These are phyloP conservation scores for Eucalyptus curtisii DNA, from an alignment of 345 rosid species.

Conservation along the genomic window DNA sequence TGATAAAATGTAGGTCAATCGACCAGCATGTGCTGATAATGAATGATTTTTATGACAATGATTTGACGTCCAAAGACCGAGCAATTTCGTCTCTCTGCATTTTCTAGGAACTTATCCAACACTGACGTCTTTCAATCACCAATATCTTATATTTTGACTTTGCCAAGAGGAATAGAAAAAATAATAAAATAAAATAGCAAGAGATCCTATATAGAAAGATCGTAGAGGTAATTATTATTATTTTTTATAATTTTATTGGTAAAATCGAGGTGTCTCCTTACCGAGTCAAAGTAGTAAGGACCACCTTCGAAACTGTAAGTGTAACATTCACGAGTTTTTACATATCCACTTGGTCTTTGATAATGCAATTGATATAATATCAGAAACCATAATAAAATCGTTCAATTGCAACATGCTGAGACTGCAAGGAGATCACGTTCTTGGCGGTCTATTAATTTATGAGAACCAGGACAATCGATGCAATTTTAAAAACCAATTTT, in stretches of 20 bases:
- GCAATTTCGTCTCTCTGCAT: not conserved
- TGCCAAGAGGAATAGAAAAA: not conserved
- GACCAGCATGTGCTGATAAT: not conserved
- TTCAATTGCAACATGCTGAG: not conserved
- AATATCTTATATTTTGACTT: not conserved
- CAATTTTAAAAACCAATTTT: not conserved
- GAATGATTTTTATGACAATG: not conserved
- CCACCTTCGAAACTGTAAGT: no score
- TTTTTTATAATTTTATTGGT: no score
- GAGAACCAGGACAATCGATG: not conserved
- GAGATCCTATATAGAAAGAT: not conserved
- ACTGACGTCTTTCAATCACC: not conserved
- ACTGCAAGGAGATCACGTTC: not conserved
- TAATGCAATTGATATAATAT: not conserved
- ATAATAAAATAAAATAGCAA: not conserved
- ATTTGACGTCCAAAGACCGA: not conserved
- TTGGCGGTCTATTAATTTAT: not conserved
- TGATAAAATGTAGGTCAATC: not conserved
- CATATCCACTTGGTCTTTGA: not conserved
- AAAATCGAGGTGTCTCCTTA: not conserved
- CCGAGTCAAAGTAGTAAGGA: not conserved
- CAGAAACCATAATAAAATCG: not conserved
- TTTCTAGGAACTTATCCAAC: not conserved
- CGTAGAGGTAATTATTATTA: not conserved
- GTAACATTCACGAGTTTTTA: no score